Base-by-base conservation (phyloP, 495 filamentous ascomycete species). In the Amniculicola lignicola region DNA sequence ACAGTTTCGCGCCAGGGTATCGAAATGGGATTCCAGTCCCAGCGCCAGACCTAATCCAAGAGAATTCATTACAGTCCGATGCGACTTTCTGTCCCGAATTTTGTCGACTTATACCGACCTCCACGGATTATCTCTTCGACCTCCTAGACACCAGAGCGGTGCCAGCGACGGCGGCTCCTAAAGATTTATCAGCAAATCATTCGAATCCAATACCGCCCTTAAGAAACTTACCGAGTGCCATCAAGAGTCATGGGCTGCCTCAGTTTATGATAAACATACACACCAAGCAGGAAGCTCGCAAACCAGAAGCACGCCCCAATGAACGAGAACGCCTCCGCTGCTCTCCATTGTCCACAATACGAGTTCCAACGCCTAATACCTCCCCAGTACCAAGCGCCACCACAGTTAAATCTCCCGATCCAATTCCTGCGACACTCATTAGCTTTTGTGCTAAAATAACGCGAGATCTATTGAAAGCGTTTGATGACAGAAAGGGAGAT, bases 261-360 rank as follows among this genome's bases (percentile, higher is more conserved):
- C n/a, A 56, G 33, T 23, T 40, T 47, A 23, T 56, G 41, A 24
- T 56, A 56, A 14, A 45, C 40, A 29, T 18, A 38, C 12, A 56
- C 43, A 4, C 52, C 52, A 24, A 56, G 39, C 11, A 56, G 15
- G 52, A 56, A 56, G 3, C 4, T 11, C 21, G 74, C 78, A 24
- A 87, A 78, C 83, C 83, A 88, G 64, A 79, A 72, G 55, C 82
- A 76, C 28, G 82, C 83, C n/a, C 80, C 80, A 47, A 88, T 59
- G 67, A 87, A 88, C 54, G 73, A 71, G 68, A 88, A 87, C 0
- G 83, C 85, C 58, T 85, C 75, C 29, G 77, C 75, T 12, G 84
- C 79, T 69, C 84, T 87, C 82, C 80, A 86, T 49, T 79, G 74
- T 29, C 74, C 67, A 63, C 84, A 88, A 7, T 69, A 65, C 3